Evolutionary conservation across 169 alveolate species (phyloP), one percentile per base, ranked within the genome.

Genomic region (Plasmodium knowlesi): DNA sequence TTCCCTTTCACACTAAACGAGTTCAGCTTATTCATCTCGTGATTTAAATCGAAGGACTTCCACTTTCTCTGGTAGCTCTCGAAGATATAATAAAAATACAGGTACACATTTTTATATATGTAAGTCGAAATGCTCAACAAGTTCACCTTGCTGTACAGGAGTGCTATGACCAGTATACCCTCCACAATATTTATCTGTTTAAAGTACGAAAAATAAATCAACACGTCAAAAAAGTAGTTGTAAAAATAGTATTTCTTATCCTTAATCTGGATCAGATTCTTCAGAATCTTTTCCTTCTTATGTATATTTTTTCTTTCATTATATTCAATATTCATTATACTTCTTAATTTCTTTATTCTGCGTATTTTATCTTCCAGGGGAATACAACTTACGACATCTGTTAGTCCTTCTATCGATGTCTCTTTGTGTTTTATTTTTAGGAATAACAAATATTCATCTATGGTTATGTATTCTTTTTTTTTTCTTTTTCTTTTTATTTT

Each of bases 201-300:
- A 79, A 89, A 89, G 37, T 89, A 89, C 28, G 94, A 57, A 89
- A 89, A 89, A 79, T 89, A 89, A 25, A 89, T 89, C 82, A 89
- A 57, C 16, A 89, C 94, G 71, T 89, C 94, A 50, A 89, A 89
- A 89, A 89, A 89, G 57, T 89, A 89, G 73, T 89, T 89, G 72
- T 89, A 89, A 30, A 80, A 79, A 28, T 89, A 79, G 41, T 79
- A 89, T 61, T 78, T 89, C 30, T 79, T 89, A 89, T 89, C 89
- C 50, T 89, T 79, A 8, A 80, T 39, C 41, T 89, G 41, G 30
- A 46, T 79, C 25, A 79, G 71, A 5, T 79, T 61, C 37, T 78
- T 89, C 32, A 89, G 72, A 32, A 89, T 79, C 79, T 80, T 89
- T 41, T 89, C 94, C 82, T 79, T 89, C 28, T 79, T 89, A 79